Base-by-base conservation (phyloP, 768 basidiomycete species). In the Flagelloscypha sp. region DNA sequence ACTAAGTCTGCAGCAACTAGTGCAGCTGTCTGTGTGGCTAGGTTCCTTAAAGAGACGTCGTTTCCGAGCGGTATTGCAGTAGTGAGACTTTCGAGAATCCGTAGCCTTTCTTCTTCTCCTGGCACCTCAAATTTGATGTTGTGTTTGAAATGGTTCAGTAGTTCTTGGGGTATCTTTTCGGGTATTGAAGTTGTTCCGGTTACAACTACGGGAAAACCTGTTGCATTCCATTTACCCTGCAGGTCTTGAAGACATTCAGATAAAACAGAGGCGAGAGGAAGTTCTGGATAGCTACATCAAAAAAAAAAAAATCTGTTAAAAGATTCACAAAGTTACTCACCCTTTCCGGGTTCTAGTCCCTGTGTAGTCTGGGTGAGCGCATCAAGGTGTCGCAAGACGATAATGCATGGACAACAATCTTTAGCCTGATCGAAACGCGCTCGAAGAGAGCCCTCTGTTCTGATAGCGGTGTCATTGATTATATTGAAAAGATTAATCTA, bases 21-120 rank as follows among this genome's bases (percentile, higher is more conserved):
- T 2, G 92, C 92, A 11, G 95, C 95, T 3, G 93, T 94, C 50
- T 94, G 87, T 2, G 74, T 72, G 4, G 95, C 88, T 3, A 98
- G 46, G 4, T 58, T 54, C 23, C 60, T 54, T n/a, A 94, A 38
- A 6, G 82, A 81, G 2, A 95, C 79, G 57, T 99, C 95, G 0
- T 84, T 72, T 0, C 79, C 73, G 22, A 92, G 48, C 1, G 43
- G 32, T 17, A 55, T 53, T 8, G 57, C 55, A 2, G 52, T 40
- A 5, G 80, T 53, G 16, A 76, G 47, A 22, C 58, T 61, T 4
- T 52, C 43, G 17, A 94, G 62, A 25, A 89, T 76, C 35, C 63
- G 65, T 25, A 71, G 55, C 27, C 95, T 70, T 45, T 88, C 82
- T 6, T 56, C 49, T 58, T 98, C 94, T 41, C 66, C 76, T 0